A percentile compares a stretch with the other conserved stretches of the same genome.
Conservation (phyloP, 1,284 basidiomycete genomes). For the Bjerkandera adusta region DNA sequence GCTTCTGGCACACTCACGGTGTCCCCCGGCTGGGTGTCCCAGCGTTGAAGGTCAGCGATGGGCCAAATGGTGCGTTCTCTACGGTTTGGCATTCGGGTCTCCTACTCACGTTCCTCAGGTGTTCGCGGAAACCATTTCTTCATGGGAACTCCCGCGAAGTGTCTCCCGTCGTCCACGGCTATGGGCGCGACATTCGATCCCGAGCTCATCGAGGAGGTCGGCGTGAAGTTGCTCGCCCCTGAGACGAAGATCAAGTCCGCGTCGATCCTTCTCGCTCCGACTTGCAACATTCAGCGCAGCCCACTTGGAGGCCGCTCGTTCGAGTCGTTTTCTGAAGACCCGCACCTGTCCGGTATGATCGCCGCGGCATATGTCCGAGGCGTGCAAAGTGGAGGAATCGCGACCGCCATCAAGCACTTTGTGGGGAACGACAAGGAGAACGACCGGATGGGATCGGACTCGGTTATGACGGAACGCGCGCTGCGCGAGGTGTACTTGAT, state of each 20-base stretch:
- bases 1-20: slow-evolving; percentile 73
- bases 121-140: slow-evolving; percentile 37
- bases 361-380: slow-evolving; percentile 75
- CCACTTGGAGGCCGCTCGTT: slow-evolving; percentile 77
- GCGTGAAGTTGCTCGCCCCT: slow-evolving; percentile 61
- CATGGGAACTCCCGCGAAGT: slow-evolving; percentile 56
- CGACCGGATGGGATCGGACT: slow-evolving; percentile 63
- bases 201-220: slow-evolving; percentile 61
- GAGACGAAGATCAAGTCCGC: slow-evolving; percentile 74
- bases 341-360: slow-evolving; percentile 64
- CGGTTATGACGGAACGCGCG: slow-evolving; percentile 62
- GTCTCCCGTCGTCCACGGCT: slow-evolving; percentile 63
- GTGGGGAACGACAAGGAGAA: slow-evolving; percentile 75
- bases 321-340: slow-evolving; percentile 83
- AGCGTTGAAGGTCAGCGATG: slow-evolving; percentile 74
- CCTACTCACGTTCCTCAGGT: slow-evolving; percentile 19
- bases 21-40: slow-evolving; percentile 67
- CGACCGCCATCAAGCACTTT: slow-evolving; percentile 73
- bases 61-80: slow-evolving; percentile 58
- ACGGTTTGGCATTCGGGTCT: not conserved
- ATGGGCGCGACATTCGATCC: slow-evolving; percentile 75
- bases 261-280: slow-evolving; percentile 71
- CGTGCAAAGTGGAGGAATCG: slow-evolving; percentile 69
- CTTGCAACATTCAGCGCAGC: slow-evolving; percentile 77
- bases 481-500: slow-evolving; percentile 78